These are phyloP conservation scores for Penicillium sp. DNA, from an alignment of 2,329 filamentous ascomycete species.

Conservation along the genomic window DNA sequence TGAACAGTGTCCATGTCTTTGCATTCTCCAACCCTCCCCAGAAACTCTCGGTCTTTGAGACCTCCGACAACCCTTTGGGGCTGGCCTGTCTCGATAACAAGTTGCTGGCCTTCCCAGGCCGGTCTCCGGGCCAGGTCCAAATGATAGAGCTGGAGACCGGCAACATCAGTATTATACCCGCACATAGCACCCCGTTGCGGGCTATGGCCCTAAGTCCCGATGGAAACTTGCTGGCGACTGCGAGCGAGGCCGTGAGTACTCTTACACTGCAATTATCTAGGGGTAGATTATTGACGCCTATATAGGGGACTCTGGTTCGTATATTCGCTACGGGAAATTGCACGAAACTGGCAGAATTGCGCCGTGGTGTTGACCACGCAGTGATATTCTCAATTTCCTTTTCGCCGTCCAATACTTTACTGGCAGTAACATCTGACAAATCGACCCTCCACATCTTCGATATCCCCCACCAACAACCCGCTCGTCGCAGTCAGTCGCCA, in stretches of 20 bases:
- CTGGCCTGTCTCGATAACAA: conserved; percentile 74
- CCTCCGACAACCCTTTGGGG: conserved; percentile 77
- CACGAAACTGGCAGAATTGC: conserved; percentile 76
- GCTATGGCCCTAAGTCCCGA: conserved; percentile 78
- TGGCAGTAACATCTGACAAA: conserved; percentile 95
- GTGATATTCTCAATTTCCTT: conserved; percentile 85
- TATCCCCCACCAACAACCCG: conserved; percentile 53
- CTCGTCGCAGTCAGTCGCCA: conserved; percentile 35
- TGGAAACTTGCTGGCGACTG: conserved; percentile 79
- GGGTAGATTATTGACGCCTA: conserved; percentile 15
- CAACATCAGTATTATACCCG: conserved; percentile 90
- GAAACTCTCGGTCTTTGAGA: conserved; percentile 75
- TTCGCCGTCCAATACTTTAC: conserved; percentile 72
- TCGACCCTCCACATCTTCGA: conserved; percentile 94
- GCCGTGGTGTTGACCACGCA: conserved; percentile 84
- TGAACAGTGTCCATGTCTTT: conserved; percentile 80
- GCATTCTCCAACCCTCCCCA: conserved; percentile 70
- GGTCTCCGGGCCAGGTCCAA: conserved; percentile 83
- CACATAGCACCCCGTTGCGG: conserved; percentile 74
- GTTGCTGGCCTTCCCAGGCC: conserved; percentile 79
- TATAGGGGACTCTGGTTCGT: conserved; percentile 79
- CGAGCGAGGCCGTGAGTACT: conserved; percentile 68
- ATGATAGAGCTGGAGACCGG: conserved; percentile 73
- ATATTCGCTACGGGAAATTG: conserved; percentile 79
- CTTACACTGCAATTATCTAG: neutral